These are phyloP conservation scores for Casuarina equisetifolia DNA, from an alignment of 306 rosid species.

Conservation along the genomic window DNA sequence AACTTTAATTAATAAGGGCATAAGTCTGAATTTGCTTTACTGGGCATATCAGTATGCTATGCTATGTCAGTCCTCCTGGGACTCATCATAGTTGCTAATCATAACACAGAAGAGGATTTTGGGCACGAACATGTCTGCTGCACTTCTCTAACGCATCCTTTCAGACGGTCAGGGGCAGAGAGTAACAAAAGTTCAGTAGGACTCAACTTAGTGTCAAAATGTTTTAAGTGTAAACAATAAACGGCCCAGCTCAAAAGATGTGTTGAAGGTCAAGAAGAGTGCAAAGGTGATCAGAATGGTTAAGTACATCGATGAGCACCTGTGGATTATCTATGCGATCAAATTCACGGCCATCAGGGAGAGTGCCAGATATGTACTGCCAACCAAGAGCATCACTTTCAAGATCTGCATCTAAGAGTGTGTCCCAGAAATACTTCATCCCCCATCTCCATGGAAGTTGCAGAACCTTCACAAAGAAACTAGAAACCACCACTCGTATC, in stretches of 20 bases:
- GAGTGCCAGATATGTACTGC: constrained; percentile 90
- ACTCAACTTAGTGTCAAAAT: constrained; percentile 5
- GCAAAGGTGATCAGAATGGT: neutral
- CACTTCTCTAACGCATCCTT: constrained; percentile 1
- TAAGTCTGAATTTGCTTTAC: neutral
- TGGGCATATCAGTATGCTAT: neutral
- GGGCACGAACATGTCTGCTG: neutral
- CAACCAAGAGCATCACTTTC: constrained; percentile 97
- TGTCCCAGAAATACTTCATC: constrained; percentile 98
- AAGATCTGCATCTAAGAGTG: constrained; percentile 95
- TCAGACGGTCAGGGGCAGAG: constrained; percentile 3
- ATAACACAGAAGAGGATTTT: constrained; percentile 5
- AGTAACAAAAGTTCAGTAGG: constrained; percentile 3
- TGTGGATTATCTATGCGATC: constrained; percentile 98
- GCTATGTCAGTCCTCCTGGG: neutral
- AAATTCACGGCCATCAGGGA: constrained; percentile 86
- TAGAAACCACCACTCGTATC: constrained; percentile 88
- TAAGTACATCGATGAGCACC: constrained; percentile 42
- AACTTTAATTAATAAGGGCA: neutral
- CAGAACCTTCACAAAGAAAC: constrained; percentile 94
- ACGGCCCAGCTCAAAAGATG: constrained; percentile 8
- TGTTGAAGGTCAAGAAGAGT: constrained; percentile 24
- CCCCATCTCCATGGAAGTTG: constrained; percentile 99
- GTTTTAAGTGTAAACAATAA: constrained; percentile 1
- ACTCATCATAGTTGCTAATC: neutral